A percentile compares a stretch with the other conserved stretches of the same genome.
Evolutionary conservation across 164 flowering plant genomes (phyloP).

Genomic region (Liquidambar formosana): DNA sequence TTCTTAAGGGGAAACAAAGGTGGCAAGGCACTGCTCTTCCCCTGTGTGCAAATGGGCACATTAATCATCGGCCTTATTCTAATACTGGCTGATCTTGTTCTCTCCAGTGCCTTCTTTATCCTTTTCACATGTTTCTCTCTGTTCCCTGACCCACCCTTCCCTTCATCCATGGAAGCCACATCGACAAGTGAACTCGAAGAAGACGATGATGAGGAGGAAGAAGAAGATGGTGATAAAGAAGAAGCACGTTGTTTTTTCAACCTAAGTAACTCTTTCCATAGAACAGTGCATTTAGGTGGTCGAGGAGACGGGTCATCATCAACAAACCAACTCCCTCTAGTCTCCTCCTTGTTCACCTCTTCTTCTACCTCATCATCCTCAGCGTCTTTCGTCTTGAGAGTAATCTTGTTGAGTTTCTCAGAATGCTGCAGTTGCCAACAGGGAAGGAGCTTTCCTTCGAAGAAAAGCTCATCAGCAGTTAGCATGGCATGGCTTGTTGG

Average conservation of each 20-base stretch:
- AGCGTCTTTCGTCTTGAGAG: conserved; percentile 33
- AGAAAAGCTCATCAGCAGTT: conserved; percentile 87
- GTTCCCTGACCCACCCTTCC: conserved; percentile 33
- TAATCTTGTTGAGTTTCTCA: conserved; percentile 51
- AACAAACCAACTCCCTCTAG: conserved; percentile 57
- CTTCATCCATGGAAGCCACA: conserved; percentile 22
- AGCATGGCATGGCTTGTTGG: conserved; percentile 37
- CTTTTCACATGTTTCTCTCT: conserved; percentile 60
- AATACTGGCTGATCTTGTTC: conserved; percentile 77
- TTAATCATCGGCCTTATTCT: conserved; percentile 78
- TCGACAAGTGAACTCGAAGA: conserved; percentile 46
- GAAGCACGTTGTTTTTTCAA: conserved; percentile 65
- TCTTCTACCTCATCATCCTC: conserved; percentile 17
- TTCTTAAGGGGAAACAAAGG: conserved; percentile 68
- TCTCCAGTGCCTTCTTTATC: conserved; percentile 72
- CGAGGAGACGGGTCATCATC: conserved; percentile 96
- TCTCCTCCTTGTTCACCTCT: conserved; percentile 27
- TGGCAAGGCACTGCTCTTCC: conserved; percentile 52
- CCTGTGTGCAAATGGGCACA: conserved; percentile 67
- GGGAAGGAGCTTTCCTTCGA: conserved; percentile 83
- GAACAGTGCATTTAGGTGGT: conserved; percentile 90
- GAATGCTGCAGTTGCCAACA: conserved; percentile 61
- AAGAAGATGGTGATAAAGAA: conserved; percentile 49
- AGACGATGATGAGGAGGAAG: conserved; percentile 70
- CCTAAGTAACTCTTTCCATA: conserved; percentile 89